Conservation (phyloP, 306 rosid species). For the Corylus americana region DNA sequence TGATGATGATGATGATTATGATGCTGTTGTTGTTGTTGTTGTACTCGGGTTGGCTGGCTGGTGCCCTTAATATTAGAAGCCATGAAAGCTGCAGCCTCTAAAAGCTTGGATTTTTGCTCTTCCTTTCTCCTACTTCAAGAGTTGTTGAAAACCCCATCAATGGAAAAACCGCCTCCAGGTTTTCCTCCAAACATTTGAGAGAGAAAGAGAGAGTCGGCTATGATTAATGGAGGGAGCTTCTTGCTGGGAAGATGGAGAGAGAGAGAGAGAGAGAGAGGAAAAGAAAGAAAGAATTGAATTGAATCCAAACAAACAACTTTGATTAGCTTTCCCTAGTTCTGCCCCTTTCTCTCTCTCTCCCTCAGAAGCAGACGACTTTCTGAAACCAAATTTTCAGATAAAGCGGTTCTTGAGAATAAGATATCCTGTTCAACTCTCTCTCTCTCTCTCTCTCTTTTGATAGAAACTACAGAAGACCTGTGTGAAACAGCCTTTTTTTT, state of each 20-base stretch:
- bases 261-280: conserved; percentile 12
- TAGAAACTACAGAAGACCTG: conserved; percentile 32
- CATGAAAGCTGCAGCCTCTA: conserved; percentile 37
- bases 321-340: conserved; percentile 26
- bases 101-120: conserved; percentile 33
- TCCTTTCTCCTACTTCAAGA: conserved; percentile 26
- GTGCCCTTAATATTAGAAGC: conserved; percentile 51
- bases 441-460: conserved; percentile 11
- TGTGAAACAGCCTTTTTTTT: conserved; percentile 18
- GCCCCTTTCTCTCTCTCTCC: conserved; percentile 22
- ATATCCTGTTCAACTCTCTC: conserved; percentile 25
- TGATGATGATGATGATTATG: conserved; percentile 25
- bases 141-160: conserved; percentile 48
- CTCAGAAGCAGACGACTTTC: conserved; percentile 39
- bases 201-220: conserved; percentile 55
- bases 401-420: conserved; percentile 46
- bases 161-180: conserved; percentile 47
- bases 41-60: conserved; percentile 39
- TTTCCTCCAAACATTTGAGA: conserved; percentile 29
- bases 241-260: conserved; percentile 20
- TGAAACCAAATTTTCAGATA: conserved; percentile 41
- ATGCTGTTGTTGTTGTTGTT: conserved; percentile 48
- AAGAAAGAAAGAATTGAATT: conserved; percentile 36
- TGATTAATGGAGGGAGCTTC: conserved; percentile 4
- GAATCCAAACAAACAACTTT: conserved; percentile 49